Base-by-base conservation (phyloP, 352 stramenopile genomes). In the Plasmopara halstedii region DNA sequence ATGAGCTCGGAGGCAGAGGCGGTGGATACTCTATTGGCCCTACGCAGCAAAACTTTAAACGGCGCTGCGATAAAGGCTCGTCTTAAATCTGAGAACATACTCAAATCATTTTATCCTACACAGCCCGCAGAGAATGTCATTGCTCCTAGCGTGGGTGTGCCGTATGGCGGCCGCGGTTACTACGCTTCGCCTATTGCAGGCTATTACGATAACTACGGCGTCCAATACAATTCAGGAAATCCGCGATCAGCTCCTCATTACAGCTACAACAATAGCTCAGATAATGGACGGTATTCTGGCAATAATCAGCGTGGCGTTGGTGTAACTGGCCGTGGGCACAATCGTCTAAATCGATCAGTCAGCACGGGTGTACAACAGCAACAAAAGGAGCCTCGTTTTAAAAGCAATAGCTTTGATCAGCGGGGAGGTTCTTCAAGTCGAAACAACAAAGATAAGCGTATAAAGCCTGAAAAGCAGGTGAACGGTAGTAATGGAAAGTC, bases 61-160 rank as follows among this genome's bases (percentile, higher is more conserved):
- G 74, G 76, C 43, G 74, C 78, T 39, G 64, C 80, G 14, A 91
- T 97, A 46, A 96, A 96, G 67, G 87, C 85, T 14, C 80, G 88
- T 32, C 65, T 97, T 29, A 97, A 97, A 73, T 94, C 85, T 26
- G 88, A 97, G 67, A 95, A 94, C 62, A 53, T 96, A 54, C 75
- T 97, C 49, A 85, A 91, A 56, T 93, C 88, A 14, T 96, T 95
- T 56, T 95, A 82, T 64, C 85, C 88, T 35, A 73, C 81, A 19
- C 78, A 91, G 57, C 47, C 57, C 1, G 55, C 57, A n/a, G 71
- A 85, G 46, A 76, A 68, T 25, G 64, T 64, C 17, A 67, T 73
- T 20, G 59, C 62, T 52, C 41, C 70, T n/a, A 42, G 62, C 36
- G 36, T 60, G 26, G 49, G 50, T 38, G 56, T 53, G 22, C 62